A percentile compares a stretch with the other conserved stretches of the same genome.
Conservation (phyloP, 352 stramenopile genomes). For the Saprolegnia diclina region DNA sequence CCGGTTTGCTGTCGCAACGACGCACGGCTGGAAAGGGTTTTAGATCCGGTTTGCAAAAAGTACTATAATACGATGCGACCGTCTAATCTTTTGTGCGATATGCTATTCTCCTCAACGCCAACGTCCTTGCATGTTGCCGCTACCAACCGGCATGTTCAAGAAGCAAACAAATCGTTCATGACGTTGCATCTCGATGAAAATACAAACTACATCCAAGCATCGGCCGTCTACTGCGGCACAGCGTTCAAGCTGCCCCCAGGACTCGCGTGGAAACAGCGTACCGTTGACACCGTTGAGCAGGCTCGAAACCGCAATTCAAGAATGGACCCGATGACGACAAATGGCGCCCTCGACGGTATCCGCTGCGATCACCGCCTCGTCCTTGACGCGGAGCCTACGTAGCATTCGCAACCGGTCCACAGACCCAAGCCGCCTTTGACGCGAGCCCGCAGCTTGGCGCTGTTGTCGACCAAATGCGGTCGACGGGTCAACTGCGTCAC, state of each 20-base stretch:
- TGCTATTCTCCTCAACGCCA: too few relatives aligned
- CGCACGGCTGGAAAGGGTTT: slow-evolving; percentile 88
- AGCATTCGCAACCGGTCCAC: not conserved
- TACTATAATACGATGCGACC: not conserved
- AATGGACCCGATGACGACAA: not conserved
- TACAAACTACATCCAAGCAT: too few relatives aligned
- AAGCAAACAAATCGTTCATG: too few relatives aligned
- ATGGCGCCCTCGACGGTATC: not conserved
- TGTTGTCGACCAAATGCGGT: not conserved
- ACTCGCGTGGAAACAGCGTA: too few relatives aligned
- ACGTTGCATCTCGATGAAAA: too few relatives aligned
- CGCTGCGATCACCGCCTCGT: too few relatives aligned
- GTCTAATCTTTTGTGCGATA: not conserved
- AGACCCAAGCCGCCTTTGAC: slow-evolving; percentile 1
- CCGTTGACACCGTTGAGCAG: too few relatives aligned
- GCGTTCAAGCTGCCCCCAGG: too few relatives aligned
- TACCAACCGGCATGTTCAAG: too few relatives aligned
- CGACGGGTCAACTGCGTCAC: not conserved
- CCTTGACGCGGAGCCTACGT: too few relatives aligned
- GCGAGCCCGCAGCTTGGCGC: not conserved
- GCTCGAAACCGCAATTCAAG: not conserved
- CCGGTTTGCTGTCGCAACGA: slow-evolving; percentile 70
- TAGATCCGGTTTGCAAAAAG: slow-evolving; percentile 29
- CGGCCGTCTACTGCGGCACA: too few relatives aligned
- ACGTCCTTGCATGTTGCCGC: too few relatives aligned